Percentiles rank a stretch among this genome's conserved stretches.
Evolutionary conservation across 2,329 filamentous ascomycete species (phyloP).

Genomic region (Coniochaeta hoffmannii): DNA sequence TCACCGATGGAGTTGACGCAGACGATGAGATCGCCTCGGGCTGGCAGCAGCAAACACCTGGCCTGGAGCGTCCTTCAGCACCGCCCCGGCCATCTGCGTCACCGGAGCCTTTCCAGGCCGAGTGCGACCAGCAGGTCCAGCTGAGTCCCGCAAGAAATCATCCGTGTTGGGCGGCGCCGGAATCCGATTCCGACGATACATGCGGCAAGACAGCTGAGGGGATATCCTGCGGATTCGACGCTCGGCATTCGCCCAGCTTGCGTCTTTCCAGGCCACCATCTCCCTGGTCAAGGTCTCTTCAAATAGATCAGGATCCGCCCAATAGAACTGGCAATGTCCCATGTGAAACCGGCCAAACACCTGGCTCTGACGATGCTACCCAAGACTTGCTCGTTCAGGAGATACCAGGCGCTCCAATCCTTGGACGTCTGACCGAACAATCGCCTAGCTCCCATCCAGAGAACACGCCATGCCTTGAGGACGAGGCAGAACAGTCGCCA

Average conservation of each 20-base stretch:
- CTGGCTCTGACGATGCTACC: background rate
- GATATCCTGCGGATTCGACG: background rate
- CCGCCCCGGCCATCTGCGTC: constrained; percentile 1
- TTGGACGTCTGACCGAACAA: background rate
- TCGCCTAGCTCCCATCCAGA: background rate
- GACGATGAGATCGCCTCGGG: background rate
- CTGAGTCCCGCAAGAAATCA: no score
- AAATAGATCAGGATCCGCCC: constrained; percentile 4
- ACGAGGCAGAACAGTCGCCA: background rate
- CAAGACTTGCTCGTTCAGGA: background rate
- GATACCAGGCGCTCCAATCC: background rate
- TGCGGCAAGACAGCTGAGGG: background rate
- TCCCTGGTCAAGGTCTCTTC: constrained; percentile 2
- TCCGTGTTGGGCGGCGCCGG: no score
- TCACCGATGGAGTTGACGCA: background rate
- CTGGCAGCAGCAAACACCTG: background rate
- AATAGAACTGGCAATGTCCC: no score
- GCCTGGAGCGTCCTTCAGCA: constrained; percentile 2
- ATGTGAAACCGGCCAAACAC: background rate
- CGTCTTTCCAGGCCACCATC: background rate
- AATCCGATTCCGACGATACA: no score
- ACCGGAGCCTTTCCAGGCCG: no score
- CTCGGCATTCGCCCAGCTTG: background rate
- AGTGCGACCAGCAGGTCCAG: background rate
- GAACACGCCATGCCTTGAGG: background rate